These are phyloP conservation scores for Elsinoe perseae DNA, from an alignment of 2,329 filamentous ascomycete species.

Conservation along the genomic window DNA sequence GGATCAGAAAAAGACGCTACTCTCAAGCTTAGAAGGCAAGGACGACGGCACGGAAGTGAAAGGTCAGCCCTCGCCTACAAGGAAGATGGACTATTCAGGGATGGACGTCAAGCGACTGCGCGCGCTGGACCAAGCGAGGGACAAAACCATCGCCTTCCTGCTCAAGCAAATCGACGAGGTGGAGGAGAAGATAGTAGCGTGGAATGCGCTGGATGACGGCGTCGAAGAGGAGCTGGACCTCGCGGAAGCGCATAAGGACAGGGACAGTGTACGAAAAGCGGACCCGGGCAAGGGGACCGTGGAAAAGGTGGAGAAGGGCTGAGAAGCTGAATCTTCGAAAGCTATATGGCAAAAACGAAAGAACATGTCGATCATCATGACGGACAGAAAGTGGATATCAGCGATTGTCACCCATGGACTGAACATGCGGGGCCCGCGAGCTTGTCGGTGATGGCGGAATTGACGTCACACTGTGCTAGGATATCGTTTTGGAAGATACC, in stretches of 20 bases:
- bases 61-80: constrained; percentile 21
- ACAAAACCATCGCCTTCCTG: constrained; percentile 46
- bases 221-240: not conserved
- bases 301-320: not conserved
- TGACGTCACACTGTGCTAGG: not conserved
- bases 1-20: constrained; percentile 37
- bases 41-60: constrained; percentile 18
- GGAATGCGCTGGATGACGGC: constrained; percentile 1
- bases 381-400: too few relatives aligned
- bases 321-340: not conserved
- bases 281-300: not conserved
- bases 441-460: not conserved
- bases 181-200: constrained; percentile 31
- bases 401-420: too few relatives aligned
- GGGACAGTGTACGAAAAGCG: not conserved
- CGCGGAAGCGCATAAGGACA: not conserved
- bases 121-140: constrained; percentile 43
- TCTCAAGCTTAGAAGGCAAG: constrained; percentile 24
- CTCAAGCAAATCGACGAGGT: constrained; percentile 46
- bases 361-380: not conserved
- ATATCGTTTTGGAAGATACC: not conserved
- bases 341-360: not conserved
- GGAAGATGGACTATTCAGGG: constrained; percentile 34
- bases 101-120: constrained; percentile 36
- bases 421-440: too few relatives aligned